These are phyloP conservation scores for Mycena capillaripes DNA, from an alignment of 768 basidiomycete species.

Conservation along the genomic window DNA sequence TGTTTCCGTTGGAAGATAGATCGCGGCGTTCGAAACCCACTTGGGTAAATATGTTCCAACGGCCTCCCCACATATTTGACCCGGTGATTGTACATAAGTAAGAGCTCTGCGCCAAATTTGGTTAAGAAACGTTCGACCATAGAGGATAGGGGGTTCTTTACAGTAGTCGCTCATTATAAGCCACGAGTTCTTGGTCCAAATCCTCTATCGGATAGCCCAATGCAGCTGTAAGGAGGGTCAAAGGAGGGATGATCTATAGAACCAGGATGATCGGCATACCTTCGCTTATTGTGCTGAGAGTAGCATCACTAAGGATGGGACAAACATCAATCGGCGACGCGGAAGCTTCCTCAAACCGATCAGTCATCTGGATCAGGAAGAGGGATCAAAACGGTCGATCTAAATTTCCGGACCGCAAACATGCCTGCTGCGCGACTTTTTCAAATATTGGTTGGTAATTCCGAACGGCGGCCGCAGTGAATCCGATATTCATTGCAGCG, in stretches of 20 bases:
- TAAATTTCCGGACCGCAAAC: neutral
- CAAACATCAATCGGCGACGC: neutral
- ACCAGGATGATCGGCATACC: neutral
- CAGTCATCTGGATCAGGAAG: neutral
- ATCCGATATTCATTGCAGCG: conserved; percentile 2
- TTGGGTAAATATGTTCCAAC: neutral
- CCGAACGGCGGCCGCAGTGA: conserved; percentile 4
- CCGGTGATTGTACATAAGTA: neutral
- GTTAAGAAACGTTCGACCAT: too few relatives aligned
- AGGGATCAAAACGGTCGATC: neutral
- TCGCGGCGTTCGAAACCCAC: neutral
- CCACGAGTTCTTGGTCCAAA: conserved; percentile 1
- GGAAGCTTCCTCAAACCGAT: neutral
- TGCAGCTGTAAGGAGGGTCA: too few relatives aligned
- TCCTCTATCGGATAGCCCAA: neutral
- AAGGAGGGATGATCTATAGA: too few relatives aligned
- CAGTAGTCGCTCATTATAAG: neutral
- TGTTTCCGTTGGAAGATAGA: conserved; percentile 2
- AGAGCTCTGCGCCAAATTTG: neutral
- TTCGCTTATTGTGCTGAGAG: conserved; percentile 1
- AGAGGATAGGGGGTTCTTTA: neutral
- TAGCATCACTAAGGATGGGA: neutral
- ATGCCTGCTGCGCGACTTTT: neutral
- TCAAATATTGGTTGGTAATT: neutral
- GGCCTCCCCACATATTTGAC: neutral